phyloP scores from a whole-genome alignment of 73 alveolate species.

The Blepharisma japonicum region DNA sequence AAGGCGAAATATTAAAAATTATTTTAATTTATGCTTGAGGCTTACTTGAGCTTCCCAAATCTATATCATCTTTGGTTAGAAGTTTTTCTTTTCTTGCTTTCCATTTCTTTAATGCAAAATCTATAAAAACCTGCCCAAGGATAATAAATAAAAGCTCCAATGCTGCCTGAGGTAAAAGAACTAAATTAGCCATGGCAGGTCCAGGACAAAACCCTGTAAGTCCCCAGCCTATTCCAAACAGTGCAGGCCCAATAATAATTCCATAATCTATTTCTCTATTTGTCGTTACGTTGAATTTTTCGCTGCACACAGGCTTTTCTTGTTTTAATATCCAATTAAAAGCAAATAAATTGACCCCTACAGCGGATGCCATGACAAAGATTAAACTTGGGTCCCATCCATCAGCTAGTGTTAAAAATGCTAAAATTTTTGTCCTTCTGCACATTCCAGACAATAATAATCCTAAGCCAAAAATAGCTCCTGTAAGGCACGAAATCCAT shows the following conservation, averaged over 20 bases:
- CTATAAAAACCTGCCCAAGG: neutral
- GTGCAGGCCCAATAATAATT: slow-evolving; percentile 79
- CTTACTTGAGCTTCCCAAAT: too few relatives aligned
- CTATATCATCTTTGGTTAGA: too few relatives aligned
- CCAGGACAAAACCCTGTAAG: slow-evolving; percentile 96
- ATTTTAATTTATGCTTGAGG: too few relatives aligned
- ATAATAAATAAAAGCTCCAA: neutral
- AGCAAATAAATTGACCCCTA: slow-evolving; percentile 72
- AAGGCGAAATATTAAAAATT: too few relatives aligned
- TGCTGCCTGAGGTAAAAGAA: slow-evolving; percentile 35
- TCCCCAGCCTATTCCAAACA: slow-evolving; percentile 99
- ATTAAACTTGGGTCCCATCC: slow-evolving; percentile 87
- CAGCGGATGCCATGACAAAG: slow-evolving; percentile 92
- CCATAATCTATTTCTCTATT: slow-evolving; percentile 54
- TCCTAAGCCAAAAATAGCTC: slow-evolving; percentile 71
- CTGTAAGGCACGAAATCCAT: neutral
- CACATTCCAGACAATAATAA: slow-evolving; percentile 90
- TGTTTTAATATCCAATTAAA: slow-evolving; percentile 39
- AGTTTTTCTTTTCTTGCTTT: too few relatives aligned
- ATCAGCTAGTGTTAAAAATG: slow-evolving; percentile 74
- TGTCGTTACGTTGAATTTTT: neutral
- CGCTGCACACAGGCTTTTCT: neutral
- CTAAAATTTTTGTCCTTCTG: slow-evolving; percentile 71
- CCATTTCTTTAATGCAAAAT: too few relatives aligned
- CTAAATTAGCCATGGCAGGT: slow-evolving; percentile 74